Percentiles rank a stretch among this genome's conserved stretches.
Evolutionary conservation across 164 flowering plant species (phyloP).

Genomic region (Aristolochia contorta): DNA sequence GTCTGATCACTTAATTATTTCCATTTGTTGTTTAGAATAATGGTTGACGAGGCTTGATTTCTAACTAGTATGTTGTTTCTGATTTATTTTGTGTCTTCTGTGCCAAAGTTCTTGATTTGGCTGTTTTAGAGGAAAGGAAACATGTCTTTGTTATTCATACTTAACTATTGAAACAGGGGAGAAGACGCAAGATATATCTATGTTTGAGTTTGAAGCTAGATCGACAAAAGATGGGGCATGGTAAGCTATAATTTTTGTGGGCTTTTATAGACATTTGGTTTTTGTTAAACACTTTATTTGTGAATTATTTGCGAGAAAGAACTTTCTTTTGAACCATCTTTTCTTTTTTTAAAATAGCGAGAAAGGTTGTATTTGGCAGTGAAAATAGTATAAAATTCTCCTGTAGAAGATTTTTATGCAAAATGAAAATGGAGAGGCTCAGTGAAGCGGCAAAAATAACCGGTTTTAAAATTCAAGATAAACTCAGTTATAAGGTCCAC

Average conservation of each 20-base stretch:
- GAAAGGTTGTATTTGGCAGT: background rate
- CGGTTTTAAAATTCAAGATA: no score
- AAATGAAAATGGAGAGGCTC: no score
- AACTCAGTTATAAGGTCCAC: no score
- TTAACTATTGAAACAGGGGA: conserved; percentile 26
- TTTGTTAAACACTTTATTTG: background rate
- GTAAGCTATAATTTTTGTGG: conserved; percentile 21
- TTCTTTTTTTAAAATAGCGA: background rate
- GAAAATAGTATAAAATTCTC: background rate
- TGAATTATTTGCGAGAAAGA: background rate
- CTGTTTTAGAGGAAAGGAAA: no score
- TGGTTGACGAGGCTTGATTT: background rate
- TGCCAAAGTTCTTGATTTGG: background rate
- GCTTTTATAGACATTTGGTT: background rate
- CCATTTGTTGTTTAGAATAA: background rate
- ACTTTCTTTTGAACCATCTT: background rate
- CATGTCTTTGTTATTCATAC: background rate
- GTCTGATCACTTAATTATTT: no score
- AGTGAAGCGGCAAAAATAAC: no score
- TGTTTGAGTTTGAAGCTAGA: conserved; percentile 61
- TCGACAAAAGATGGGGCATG: conserved; percentile 83
- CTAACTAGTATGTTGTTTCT: background rate
- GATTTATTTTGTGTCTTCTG: background rate
- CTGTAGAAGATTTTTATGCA: background rate
- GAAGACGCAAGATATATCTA: conserved; percentile 26